Evolutionary conservation across 257 asterid genomes (phyloP).

Genomic region (Rhazya stricta): DNA sequence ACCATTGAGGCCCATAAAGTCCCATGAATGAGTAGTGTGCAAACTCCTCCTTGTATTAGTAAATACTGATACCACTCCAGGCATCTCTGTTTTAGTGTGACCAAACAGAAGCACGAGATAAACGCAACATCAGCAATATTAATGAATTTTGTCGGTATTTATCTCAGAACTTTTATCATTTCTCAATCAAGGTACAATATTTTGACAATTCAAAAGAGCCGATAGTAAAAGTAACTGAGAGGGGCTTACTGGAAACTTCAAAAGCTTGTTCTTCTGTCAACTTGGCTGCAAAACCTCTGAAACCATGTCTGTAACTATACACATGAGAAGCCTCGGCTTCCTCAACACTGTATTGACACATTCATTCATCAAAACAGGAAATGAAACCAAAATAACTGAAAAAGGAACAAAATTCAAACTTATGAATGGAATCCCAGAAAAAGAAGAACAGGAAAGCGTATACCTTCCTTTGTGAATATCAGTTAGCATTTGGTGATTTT

Average conservation of each 20-base stretch:
- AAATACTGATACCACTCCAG: conserved; percentile 90
- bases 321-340: conserved; percentile 78
- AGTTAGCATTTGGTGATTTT: conserved; percentile 67
- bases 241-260: conserved; percentile 55
- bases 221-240: neutral
- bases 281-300: conserved; percentile 96
- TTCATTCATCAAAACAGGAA: conserved; percentile 14
- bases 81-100: conserved; percentile 62
- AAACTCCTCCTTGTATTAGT: conserved; percentile 70
- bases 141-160: neutral
- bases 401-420: neutral
- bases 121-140: conserved; percentile 3
- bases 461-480: conserved; percentile 80
- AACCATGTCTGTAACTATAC: conserved; percentile 80
- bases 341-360: conserved; percentile 51
- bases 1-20: conserved; percentile 81
- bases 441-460: conserved; percentile 8
- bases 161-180: neutral
- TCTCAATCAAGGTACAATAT: neutral
- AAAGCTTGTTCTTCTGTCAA: conserved; percentile 79
- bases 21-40: conserved; percentile 99
- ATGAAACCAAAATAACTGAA: conserved; percentile 5
- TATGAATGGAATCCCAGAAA: neutral
- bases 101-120: conserved; percentile 15
- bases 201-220: neutral